Evolutionary conservation across 257 asterid genomes (phyloP), one percentile per base, ranked within the genome.

Genomic region (Cordia subcordata): DNA sequence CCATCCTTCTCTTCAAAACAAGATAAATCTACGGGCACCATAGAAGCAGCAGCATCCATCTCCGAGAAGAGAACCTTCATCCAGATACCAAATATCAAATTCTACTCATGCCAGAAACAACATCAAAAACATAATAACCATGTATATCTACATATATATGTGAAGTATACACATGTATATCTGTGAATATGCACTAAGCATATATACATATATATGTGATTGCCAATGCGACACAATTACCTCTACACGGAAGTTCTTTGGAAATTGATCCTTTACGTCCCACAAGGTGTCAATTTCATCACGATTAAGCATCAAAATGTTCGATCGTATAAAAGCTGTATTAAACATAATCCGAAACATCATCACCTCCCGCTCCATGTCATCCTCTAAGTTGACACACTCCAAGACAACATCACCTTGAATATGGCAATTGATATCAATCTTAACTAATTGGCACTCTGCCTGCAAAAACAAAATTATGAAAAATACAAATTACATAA

Each of bases 331-430:
- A 81, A 90, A 90, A 64, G 96, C 95, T 37, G 98, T 90, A 79
- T 90, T 90, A 68, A 90, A 90, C 98, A 90, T 90, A 76, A 66
- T 85, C 18, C 98, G 83, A 53, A 90, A 90, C 82, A 87, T 83
- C 96, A 90, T 87, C 69, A 64, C 78, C 75, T 90, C 98, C 13
- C 84, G 76, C 54, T 83, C 83, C 85, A 74, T 63, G 80, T 87
- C 96, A 68, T 80, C 89, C 57, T 78, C 64, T 81, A 90, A 81
- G 87, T 79, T 73, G 72, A 82, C 77, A 72, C 96, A 87, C 77
- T 90, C 98, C 79, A 87, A 75, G 46, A 90, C 98, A 72, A 90
- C 95, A 75, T 90, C 98, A 49, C 98, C 98, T 85, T 90, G 98
- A 67, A 85, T 69, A 72, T 69, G 80, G 81, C 96, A 90, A 63